Evolutionary conservation across 2,329 filamentous ascomycete genomes (phyloP).

Genomic region (Mycosphaerella sp.): DNA sequence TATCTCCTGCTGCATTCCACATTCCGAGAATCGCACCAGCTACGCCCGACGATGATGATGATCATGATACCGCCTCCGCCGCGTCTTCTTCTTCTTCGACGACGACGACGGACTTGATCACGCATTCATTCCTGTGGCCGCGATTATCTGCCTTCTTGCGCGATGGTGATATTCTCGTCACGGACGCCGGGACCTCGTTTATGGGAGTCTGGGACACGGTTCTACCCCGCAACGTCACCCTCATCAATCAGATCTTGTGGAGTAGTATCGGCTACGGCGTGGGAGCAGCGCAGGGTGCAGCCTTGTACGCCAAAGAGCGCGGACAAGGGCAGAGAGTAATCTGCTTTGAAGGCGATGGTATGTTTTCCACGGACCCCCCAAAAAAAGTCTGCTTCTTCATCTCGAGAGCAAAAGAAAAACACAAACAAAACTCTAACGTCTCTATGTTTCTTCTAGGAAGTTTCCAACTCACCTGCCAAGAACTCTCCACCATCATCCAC

Average conservation of each 20-base stretch:
- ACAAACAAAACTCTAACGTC: no score
- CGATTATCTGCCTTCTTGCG: constrained; percentile 65
- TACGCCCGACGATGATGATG: constrained; percentile 2
- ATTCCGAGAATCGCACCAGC: constrained; percentile 9
- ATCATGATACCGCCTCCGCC: no score
- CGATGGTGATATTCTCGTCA: constrained; percentile 70
- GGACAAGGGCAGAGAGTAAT: constrained; percentile 25
- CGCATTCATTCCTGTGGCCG: constrained; percentile 72
- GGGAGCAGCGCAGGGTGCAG: constrained; percentile 60
- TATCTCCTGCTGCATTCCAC: background rate
- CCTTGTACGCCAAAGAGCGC: constrained; percentile 64
- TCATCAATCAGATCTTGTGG: constrained; percentile 73
- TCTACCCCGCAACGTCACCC: constrained; percentile 71
- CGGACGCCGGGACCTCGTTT: constrained; percentile 81
- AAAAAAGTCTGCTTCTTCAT: no score
- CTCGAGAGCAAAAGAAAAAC: no score
- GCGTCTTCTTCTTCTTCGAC: no score
- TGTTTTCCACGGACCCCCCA: no score
- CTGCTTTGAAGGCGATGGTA: constrained; percentile 48
- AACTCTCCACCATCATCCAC: constrained; percentile 57
- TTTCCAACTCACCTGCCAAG: constrained; percentile 60
- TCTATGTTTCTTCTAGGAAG: no score
- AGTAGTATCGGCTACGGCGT: constrained; percentile 61
- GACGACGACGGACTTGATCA: constrained; percentile 45
- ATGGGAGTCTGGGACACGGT: constrained; percentile 83